A percentile compares a stretch with the other conserved stretches of the same genome.
These are phyloP conservation scores for Raphanus raphanistrum DNA, from an alignment of 345 rosid genomes.

Conservation along the genomic window DNA sequence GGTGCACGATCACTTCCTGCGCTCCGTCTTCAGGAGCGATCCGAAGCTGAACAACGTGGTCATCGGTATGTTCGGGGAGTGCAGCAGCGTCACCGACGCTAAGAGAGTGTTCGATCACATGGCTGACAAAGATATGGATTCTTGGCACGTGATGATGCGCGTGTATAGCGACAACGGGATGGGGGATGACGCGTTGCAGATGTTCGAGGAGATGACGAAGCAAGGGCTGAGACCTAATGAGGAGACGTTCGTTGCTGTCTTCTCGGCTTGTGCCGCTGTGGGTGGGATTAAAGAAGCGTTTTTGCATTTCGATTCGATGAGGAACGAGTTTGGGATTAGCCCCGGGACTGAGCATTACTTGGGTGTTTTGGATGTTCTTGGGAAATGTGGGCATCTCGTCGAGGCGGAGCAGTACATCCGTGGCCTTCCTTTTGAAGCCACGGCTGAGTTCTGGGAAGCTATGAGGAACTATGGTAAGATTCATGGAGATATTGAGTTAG, in stretches of 20 bases:
- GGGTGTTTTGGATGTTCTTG: constrained; percentile 66
- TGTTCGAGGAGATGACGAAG: constrained; percentile 65
- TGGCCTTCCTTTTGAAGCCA: constrained; percentile 57
- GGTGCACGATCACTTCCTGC: constrained; percentile 73
- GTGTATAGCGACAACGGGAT: constrained; percentile 58
- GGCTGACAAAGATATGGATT: constrained; percentile 62
- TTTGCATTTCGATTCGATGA: constrained; percentile 65
- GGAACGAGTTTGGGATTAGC: constrained; percentile 49
- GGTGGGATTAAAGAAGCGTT: constrained; percentile 71
- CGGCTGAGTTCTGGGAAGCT: constrained; percentile 65
- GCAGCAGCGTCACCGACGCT: constrained; percentile 61
- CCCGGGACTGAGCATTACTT: constrained; percentile 53
- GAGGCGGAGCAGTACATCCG: constrained; percentile 59
- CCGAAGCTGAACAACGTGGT: constrained; percentile 53
- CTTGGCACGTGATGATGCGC: constrained; percentile 74
- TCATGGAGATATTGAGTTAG: constrained; percentile 71
- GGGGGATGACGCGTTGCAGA: constrained; percentile 75
- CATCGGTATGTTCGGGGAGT: constrained; percentile 62
- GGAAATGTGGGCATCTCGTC: constrained; percentile 61
- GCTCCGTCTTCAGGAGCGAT: constrained; percentile 58
- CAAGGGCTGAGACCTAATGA: constrained; percentile 53
- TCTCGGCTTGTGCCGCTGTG: constrained; percentile 64
- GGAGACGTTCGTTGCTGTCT: constrained; percentile 57
- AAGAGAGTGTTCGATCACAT: constrained; percentile 76
- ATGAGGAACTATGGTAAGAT: constrained; percentile 52